phyloP scores from a whole-genome alignment of 495 filamentous ascomycete genomes.

The Penicillium arizonense region DNA sequence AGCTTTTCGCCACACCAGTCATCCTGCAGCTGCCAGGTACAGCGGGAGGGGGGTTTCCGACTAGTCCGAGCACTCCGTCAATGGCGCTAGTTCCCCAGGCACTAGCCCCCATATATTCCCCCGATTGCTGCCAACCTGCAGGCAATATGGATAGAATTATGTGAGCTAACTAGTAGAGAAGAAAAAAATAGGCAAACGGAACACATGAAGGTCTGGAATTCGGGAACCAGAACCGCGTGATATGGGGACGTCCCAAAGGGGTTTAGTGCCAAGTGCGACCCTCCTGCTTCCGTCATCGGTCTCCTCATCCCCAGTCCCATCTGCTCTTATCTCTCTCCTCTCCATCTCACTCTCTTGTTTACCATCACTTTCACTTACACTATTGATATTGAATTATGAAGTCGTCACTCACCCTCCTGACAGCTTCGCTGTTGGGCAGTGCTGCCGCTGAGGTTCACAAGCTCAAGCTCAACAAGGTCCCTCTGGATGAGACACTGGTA shows the following conservation, averaged over 20 bases:
- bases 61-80: slow-evolving; percentile 16
- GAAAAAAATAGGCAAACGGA: background rate
- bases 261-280: slow-evolving; percentile 10
- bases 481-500: slow-evolving; percentile 89
- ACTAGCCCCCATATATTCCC: slow-evolving; percentile 2
- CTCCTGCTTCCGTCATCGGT: slow-evolving; percentile 26
- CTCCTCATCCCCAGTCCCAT: slow-evolving; percentile 20
- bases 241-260: background rate
- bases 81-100: slow-evolving; percentile 8
- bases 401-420: slow-evolving; percentile 67
- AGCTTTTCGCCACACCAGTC: slow-evolving; percentile 10
- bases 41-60: slow-evolving; percentile 4
- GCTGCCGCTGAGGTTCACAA: slow-evolving; percentile 83
- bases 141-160: background rate
- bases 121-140: background rate
- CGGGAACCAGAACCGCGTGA: background rate
- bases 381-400: slow-evolving; percentile 64
- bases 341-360: slow-evolving; percentile 21
- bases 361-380: slow-evolving; percentile 7
- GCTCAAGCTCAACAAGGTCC: slow-evolving; percentile 96
- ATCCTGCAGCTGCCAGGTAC: slow-evolving; percentile 27
- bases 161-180: background rate
- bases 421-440: slow-evolving; percentile 81
- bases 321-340: slow-evolving; percentile 19
- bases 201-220: background rate